Evolutionary conservation across 352 stramenopile species (phyloP).

Genomic region (Phytophthora gonapodyides): DNA sequence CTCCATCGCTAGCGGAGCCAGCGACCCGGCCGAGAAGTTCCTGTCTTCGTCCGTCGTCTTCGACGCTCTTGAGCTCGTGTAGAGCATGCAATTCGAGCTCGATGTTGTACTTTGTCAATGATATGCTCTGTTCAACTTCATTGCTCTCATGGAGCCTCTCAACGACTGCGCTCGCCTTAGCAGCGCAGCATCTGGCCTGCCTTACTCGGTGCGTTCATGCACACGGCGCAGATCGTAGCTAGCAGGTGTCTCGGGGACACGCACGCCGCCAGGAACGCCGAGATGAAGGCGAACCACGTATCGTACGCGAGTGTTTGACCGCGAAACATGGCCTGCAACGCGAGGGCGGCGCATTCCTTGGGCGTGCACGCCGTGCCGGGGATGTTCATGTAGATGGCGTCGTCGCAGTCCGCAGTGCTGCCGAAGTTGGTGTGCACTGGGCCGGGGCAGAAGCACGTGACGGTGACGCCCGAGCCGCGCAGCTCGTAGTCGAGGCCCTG

Average conservation of each 20-base stretch:
- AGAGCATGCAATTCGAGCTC: neutral
- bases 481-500: conserved; percentile 77
- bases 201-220: conserved; percentile 38
- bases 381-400: conserved; percentile 55
- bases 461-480: conserved; percentile 54
- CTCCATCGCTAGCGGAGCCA: conserved; percentile 44
- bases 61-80: conserved; percentile 51
- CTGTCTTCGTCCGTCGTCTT: conserved; percentile 52
- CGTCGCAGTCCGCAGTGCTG: conserved; percentile 38
- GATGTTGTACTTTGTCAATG: conserved; percentile 4
- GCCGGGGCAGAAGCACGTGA: conserved; percentile 71
- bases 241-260: conserved; percentile 46
- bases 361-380: conserved; percentile 35
- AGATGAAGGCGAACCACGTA: conserved; percentile 43
- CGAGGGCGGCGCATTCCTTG: conserved; percentile 48
- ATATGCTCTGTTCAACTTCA: conserved; percentile 2
- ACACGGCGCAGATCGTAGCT: conserved; percentile 43
- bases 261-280: conserved; percentile 37
- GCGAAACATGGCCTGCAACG: conserved; percentile 65
- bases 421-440: conserved; percentile 73
- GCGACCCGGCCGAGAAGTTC: conserved; percentile 47
- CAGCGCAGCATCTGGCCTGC: conserved; percentile 30
- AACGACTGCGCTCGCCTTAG: conserved; percentile 4
- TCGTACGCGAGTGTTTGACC: conserved; percentile 54
- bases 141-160: too few relatives aligned